These are phyloP conservation scores for Pistacia atlantica DNA, from an alignment of 345 rosid species.

Conservation along the genomic window DNA sequence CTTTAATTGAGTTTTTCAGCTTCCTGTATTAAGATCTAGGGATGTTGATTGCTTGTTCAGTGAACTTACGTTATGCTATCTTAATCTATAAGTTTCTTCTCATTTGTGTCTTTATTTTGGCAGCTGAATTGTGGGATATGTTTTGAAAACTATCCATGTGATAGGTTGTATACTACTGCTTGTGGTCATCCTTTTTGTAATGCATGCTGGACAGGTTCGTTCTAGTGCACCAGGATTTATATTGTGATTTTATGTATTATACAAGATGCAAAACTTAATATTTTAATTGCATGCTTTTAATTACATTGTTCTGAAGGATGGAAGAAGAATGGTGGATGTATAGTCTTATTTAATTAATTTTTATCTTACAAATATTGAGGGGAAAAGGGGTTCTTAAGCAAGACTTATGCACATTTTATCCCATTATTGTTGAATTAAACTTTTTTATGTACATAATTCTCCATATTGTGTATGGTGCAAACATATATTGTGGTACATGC, in stretches of 20 bases:
- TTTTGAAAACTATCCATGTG: constrained; percentile 51
- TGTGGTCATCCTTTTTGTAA: constrained; percentile 85
- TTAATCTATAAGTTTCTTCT: constrained; percentile 10
- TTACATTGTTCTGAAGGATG: neutral
- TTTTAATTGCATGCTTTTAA: neutral
- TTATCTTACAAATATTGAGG: neutral
- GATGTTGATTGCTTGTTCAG: neutral
- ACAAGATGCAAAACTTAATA: neutral
- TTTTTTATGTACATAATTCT: neutral
- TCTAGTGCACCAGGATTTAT: neutral
- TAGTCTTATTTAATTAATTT: neutral
- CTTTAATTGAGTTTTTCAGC: neutral
- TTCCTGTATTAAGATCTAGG: neutral
- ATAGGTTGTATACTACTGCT: constrained; percentile 54
- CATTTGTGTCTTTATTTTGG: constrained; percentile 15
- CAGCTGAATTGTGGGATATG: constrained; percentile 83
- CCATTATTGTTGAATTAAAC: neutral
- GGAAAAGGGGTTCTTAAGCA: neutral
- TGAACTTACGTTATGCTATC: neutral
- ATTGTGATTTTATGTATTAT: neutral
- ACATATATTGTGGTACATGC: neutral
- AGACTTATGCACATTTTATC: neutral
- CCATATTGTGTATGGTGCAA: neutral
- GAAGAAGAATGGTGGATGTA: neutral
- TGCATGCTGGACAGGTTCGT: constrained; percentile 78